Percentiles rank a stretch among this genome's conserved stretches.
Conservation (phyloP, 352 stramenopile genomes). For the Globisporangium solare region DNA sequence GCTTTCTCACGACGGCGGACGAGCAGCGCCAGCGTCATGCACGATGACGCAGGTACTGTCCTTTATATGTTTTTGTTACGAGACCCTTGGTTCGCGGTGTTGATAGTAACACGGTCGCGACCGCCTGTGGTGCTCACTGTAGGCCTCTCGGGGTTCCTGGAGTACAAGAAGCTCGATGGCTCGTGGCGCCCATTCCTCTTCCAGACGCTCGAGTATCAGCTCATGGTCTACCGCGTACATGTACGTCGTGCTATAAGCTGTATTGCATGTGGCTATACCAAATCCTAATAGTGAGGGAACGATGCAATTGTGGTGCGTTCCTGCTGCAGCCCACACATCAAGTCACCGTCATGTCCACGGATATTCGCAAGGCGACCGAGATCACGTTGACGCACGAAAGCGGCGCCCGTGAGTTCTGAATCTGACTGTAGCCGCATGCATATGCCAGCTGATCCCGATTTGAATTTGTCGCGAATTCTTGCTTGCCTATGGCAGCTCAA, state of each 20-base stretch:
- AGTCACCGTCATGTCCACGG: conserved; percentile 65
- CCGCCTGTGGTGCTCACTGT: background rate
- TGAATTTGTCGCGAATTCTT: background rate
- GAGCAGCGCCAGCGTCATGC: conserved; percentile 34
- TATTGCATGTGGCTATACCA: too few relatives aligned
- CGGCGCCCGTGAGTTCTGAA: background rate
- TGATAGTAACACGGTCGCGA: background rate
- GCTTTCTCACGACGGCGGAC: conserved; percentile 47
- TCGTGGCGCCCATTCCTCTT: conserved; percentile 76
- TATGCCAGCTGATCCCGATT: too few relatives aligned
- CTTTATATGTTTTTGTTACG: too few relatives aligned
- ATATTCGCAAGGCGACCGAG: conserved; percentile 55
- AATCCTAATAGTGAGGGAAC: too few relatives aligned
- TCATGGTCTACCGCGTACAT: conserved; percentile 68
- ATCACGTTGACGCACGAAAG: conserved; percentile 30
- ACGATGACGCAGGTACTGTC: conserved; percentile 31
- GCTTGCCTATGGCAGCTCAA: conserved; percentile 13
- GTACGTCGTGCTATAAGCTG: conserved; percentile 21
- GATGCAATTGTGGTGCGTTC: background rate
- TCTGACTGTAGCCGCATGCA: too few relatives aligned
- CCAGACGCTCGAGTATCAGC: conserved; percentile 61
- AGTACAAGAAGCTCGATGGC: conserved; percentile 68
- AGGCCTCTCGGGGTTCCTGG: conserved; percentile 55
- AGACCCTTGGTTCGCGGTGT: background rate
- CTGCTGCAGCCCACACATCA: conserved; percentile 52